Evolutionary conservation across 139 green algal species (phyloP).

Genomic region (Pleodorina starrii): DNA sequence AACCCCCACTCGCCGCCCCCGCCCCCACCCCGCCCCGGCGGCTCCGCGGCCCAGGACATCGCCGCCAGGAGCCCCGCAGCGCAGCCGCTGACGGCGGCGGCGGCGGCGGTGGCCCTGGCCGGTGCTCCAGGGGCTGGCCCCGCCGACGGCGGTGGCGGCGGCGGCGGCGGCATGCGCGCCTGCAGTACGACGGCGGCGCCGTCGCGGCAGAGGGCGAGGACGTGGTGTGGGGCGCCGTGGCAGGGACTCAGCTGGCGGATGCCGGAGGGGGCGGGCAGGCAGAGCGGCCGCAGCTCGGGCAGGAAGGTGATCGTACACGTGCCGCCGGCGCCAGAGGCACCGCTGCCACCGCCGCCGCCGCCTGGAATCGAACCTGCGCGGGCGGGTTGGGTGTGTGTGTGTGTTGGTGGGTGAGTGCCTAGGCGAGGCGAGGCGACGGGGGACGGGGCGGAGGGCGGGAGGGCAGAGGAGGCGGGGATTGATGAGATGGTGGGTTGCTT

Average conservation of each 20-base stretch:
- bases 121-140: background rate
- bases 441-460: too few relatives aligned
- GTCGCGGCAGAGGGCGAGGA: background rate
- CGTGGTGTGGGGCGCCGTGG: conserved; percentile 17
- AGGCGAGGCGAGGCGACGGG: too few relatives aligned
- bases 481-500: too few relatives aligned
- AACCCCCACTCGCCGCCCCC: background rate
- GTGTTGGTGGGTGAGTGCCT: too few relatives aligned
- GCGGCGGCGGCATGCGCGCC: conserved; percentile 1
- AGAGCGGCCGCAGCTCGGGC: conserved; percentile 30
- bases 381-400: too few relatives aligned
- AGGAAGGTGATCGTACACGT: too few relatives aligned
- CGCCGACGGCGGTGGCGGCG: background rate
- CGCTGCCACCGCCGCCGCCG: too few relatives aligned
- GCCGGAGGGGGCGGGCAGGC: background rate
- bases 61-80: conserved; percentile 29
- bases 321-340: too few relatives aligned
- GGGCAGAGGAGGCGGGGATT: too few relatives aligned
- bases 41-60: background rate
- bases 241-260: background rate
- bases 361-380: background rate
- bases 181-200: background rate
- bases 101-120: background rate
- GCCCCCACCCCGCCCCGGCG: background rate
- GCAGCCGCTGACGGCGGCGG: background rate